Conservation (phyloP, 2,329 filamentous ascomycete genomes). For the Botrytis elliptica region DNA sequence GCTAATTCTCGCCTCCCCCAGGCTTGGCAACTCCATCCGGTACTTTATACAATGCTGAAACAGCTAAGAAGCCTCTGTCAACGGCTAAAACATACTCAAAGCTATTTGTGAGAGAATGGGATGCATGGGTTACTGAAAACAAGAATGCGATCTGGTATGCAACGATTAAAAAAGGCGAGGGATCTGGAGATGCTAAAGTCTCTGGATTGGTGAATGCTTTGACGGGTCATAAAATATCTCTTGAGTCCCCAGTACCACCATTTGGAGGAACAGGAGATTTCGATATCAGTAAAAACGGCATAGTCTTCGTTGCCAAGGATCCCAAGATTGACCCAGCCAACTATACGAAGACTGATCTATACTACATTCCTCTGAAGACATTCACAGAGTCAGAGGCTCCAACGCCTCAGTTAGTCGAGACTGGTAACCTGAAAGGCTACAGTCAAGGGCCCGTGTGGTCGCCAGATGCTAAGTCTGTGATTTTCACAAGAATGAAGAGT, state of each 20-base stretch:
- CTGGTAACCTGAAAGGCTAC: slow-evolving; percentile 62
- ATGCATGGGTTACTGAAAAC: slow-evolving; percentile 68
- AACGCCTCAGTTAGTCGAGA: slow-evolving; percentile 53
- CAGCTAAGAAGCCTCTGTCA: slow-evolving; percentile 58
- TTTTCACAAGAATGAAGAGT: slow-evolving; percentile 75
- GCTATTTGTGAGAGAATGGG: slow-evolving; percentile 82
- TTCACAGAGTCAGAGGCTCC: slow-evolving; percentile 56
- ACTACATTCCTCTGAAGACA: slow-evolving; percentile 63
- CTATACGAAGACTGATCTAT: slow-evolving; percentile 80
- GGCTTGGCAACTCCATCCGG: slow-evolving; percentile 68
- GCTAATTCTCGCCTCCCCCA: neutral
- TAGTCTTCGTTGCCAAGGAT: slow-evolving; percentile 75
- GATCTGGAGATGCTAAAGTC: slow-evolving; percentile 35
- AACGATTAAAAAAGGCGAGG: slow-evolving; percentile 47
- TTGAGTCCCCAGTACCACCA: slow-evolving; percentile 69
- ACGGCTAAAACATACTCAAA: slow-evolving; percentile 70
- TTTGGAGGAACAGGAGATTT: slow-evolving; percentile 83
- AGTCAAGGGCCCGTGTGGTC: slow-evolving; percentile 70
- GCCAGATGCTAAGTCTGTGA: slow-evolving; percentile 66
- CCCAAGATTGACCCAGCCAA: slow-evolving; percentile 68
- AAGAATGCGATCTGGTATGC: slow-evolving; percentile 73
- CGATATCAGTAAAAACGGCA: slow-evolving; percentile 64
- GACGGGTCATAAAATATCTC: slow-evolving; percentile 41
- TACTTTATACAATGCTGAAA: slow-evolving; percentile 63
- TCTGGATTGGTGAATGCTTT: slow-evolving; percentile 62